These are phyloP conservation scores for Erythrophleum fordii DNA, from an alignment of 306 rosid species.

Conservation along the genomic window DNA sequence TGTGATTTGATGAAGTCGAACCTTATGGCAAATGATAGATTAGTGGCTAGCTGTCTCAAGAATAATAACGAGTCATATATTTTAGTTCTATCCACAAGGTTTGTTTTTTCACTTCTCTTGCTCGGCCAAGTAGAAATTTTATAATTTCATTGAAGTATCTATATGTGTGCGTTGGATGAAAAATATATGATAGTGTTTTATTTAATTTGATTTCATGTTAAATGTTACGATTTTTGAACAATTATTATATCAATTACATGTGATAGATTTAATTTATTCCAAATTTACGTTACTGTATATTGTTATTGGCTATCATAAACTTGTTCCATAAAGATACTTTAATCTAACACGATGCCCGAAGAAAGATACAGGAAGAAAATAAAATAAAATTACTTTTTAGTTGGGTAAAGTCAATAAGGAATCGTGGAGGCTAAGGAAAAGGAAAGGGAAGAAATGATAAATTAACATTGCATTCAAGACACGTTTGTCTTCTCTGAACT, in stretches of 20 bases:
- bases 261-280: not conserved
- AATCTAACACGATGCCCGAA: not conserved
- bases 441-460: not conserved
- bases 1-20: not conserved
- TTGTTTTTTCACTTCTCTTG: not conserved
- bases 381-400: not conserved
- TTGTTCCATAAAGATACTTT: not conserved
- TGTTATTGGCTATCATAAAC: not conserved
- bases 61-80: not conserved
- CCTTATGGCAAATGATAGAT: not conserved
- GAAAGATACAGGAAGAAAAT: not conserved
- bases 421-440: not conserved
- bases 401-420: not conserved
- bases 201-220: not conserved
- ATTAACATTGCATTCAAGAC: constrained; percentile 13
- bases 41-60: not conserved
- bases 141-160: not conserved
- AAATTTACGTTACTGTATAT: not conserved
- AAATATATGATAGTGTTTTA: not conserved
- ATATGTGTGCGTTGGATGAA: not conserved
- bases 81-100: not conserved
- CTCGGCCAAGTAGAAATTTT: too few relatives aligned
- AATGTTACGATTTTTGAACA: not conserved
- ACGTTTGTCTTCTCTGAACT: not conserved
- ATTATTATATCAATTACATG: not conserved